Evolutionary conservation across 2,329 filamentous ascomycete genomes (phyloP), one percentile per base, ranked within the genome.

Genomic region (Aspergillus fructus): DNA sequence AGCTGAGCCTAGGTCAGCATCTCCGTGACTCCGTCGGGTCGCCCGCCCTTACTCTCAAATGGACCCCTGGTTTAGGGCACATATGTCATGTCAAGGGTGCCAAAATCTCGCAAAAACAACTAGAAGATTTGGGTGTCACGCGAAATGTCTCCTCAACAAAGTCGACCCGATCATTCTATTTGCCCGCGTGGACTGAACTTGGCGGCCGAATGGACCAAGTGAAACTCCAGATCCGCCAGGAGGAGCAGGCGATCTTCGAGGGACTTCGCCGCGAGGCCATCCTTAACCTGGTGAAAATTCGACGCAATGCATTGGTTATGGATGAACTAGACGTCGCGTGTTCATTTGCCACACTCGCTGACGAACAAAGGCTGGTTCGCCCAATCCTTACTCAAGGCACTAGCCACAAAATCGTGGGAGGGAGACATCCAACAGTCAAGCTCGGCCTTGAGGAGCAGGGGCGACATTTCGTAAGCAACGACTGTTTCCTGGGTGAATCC

Each of bases 311-410:
- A 11, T 83, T 86, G n/a, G 89, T 96, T 1, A 84, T 99, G 19
- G 93, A 97, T 71, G 93, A 97, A 73, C 84, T 99, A 8, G 94
- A 99, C 74, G 89, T 99, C 39, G 85, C 89, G 2, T 91, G 90
- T 55, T 91, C 91, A 0, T 96, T 96, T 68, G 91, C 94, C 3
- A 82, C 81, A 4, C 81, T 97, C 2, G 93, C 94, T 2, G 73
- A 81, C 23, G 90, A 96, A 69, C 87, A 90, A 61, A 78, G 82
- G 47, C 86, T 94, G 64, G 82, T 87, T 1, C 85, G 93, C 0
- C 94, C 94, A 0, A 76, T 86, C 1, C 74, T 99, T 33, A 89
- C 89, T 66, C 78, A 81, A 4, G 78, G 80, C 8, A 85, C 82
- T 0, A 76, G 80, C 3, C 91, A 96, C 71, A 87, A 87, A 59